These are phyloP conservation scores for Wickerhamomyces sp. DNA, from an alignment of 1,139 yeast species.

Conservation along the genomic window DNA sequence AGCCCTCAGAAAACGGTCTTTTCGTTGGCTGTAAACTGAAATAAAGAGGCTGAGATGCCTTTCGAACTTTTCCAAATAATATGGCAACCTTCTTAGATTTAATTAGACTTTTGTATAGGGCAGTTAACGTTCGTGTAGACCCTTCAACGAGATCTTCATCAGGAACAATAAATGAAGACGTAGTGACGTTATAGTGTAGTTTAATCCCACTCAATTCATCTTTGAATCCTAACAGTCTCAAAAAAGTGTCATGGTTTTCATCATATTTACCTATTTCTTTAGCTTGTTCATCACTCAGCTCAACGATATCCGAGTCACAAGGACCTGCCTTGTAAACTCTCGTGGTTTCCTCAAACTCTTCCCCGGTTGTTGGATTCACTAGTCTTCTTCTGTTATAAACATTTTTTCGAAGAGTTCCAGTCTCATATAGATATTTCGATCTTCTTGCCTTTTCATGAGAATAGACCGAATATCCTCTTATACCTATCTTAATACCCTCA, in stretches of 20 bases:
- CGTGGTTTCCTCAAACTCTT: constrained; percentile 30
- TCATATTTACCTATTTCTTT: constrained; percentile 31
- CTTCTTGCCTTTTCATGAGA: constrained; percentile 46
- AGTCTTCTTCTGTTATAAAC: constrained; percentile 47
- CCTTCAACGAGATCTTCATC: constrained; percentile 52
- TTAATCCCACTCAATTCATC: constrained; percentile 35
- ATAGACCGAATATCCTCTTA: constrained; percentile 67
- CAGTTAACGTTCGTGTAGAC: constrained; percentile 61
- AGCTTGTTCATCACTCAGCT: constrained; percentile 34
- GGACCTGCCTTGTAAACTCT: constrained; percentile 40
- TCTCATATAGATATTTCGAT: constrained; percentile 44
- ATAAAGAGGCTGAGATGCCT: constrained; percentile 46
- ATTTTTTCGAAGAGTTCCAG: constrained; percentile 45
- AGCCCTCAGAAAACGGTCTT: constrained; percentile 48
- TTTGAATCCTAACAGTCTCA: constrained; percentile 67
- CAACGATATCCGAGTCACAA: constrained; percentile 31
- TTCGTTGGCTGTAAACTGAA: constrained; percentile 58
- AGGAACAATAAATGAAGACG: constrained; percentile 60
- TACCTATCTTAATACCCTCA: constrained; percentile 53
- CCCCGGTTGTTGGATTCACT: constrained; percentile 39
- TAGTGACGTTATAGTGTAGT: constrained; percentile 47
- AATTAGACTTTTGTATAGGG: constrained; percentile 59
- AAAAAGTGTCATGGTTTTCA: constrained; percentile 32
- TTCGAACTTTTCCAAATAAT: constrained; percentile 64
- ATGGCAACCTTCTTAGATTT: constrained; percentile 54